Conservation (phyloP, 1,284 basidiomycete genomes). For the Lentinus polychrous region DNA sequence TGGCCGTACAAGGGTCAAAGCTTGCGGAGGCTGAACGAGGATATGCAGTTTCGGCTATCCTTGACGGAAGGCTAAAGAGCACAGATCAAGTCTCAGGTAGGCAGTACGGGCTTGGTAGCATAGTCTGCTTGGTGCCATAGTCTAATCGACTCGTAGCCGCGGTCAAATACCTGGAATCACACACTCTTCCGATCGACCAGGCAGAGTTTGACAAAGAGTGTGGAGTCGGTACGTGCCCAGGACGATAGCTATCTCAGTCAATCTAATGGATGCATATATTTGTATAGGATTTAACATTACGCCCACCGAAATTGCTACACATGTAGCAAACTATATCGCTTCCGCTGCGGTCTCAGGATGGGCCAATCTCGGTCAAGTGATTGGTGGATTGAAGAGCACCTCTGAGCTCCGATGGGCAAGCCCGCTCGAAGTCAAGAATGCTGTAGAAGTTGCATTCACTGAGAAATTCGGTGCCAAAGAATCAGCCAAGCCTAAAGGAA, state of each 20-base stretch:
- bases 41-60: constrained; percentile 66
- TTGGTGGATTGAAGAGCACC: constrained; percentile 65
- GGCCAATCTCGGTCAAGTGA: constrained; percentile 64
- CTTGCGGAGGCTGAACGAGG: constrained; percentile 48
- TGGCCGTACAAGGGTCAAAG: constrained; percentile 64
- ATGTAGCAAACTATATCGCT: constrained; percentile 58
- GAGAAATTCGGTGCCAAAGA: constrained; percentile 79
- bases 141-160: constrained; percentile 47
- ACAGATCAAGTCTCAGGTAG: constrained; percentile 85
- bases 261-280: not conserved
- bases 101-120: constrained; percentile 18
- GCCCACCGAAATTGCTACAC: constrained; percentile 55
- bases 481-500: constrained; percentile 60
- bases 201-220: constrained; percentile 74
- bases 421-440: constrained; percentile 83
- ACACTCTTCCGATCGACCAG: constrained; percentile 59
- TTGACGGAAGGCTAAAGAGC: constrained; percentile 69
- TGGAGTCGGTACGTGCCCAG: constrained; percentile 73
- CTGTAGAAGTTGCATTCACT: constrained; percentile 74
- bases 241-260: not conserved
- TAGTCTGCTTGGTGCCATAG: constrained; percentile 1
- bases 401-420: constrained; percentile 85
- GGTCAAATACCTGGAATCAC: constrained; percentile 67
- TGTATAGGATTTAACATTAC: constrained; percentile 74
- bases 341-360: constrained; percentile 59